phyloP scores from a whole-genome alignment of 352 stramenopile species.

The Pythium myriotylum region DNA sequence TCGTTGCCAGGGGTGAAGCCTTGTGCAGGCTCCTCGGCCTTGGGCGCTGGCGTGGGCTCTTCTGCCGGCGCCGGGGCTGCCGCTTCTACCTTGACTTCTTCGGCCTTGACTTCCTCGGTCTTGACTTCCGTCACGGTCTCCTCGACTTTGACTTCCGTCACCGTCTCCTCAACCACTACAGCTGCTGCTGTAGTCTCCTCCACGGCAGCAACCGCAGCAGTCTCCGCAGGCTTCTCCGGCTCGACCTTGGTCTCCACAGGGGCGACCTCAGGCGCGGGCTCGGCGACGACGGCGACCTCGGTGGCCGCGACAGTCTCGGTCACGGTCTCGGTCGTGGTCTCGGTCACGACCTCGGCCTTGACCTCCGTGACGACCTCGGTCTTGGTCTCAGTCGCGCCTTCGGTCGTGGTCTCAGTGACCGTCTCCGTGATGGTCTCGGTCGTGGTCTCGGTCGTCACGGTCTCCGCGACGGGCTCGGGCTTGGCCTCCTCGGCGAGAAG shows the following conservation, averaged over 20 bases:
- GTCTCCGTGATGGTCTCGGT: slow-evolving; percentile 15
- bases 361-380: slow-evolving; percentile 30
- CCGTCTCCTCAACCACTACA: not conserved
- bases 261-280: slow-evolving; percentile 4
- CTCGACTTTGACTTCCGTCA: too few relatives aligned
- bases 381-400: too few relatives aligned
- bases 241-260: slow-evolving; percentile 12
- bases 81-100: slow-evolving; percentile 17
- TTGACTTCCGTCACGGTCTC: not conserved
- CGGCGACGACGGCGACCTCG: not conserved
- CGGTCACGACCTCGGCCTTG: slow-evolving; percentile 12
- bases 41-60: slow-evolving; percentile 8
- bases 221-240: slow-evolving; percentile 3
- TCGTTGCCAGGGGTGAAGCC: slow-evolving; percentile 22
- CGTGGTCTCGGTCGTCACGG: not conserved
- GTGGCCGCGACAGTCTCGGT: not conserved
- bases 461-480: slow-evolving; percentile 30
- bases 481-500: slow-evolving; percentile 46
- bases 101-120: slow-evolving; percentile 8
- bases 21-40: slow-evolving; percentile 10
- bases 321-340: slow-evolving; percentile 17
- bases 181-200: not conserved
- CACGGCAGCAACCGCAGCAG: not conserved
- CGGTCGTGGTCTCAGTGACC: too few relatives aligned
- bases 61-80: slow-evolving; percentile 17